phyloP scores from a whole-genome alignment of 1,284 basidiomycete genomes.

The Cutaneotrichosporon dermatis region DNA sequence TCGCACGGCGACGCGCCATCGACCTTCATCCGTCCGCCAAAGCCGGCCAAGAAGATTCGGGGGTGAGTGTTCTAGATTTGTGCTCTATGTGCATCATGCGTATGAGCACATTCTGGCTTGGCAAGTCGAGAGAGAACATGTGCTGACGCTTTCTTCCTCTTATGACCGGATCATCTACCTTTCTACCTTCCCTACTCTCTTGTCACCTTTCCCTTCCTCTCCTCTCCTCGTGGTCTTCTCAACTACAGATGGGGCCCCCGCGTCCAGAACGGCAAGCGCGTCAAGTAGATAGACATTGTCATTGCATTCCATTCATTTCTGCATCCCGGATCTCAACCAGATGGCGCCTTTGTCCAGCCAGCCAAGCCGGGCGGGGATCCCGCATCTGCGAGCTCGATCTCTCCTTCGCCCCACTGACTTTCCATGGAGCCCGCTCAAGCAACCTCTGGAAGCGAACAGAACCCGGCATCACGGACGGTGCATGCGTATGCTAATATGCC shows the following conservation, averaged over 20 bases:
- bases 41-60: conserved; percentile 40
- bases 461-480: too few species aligned
- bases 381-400: too few species aligned
- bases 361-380: too few species aligned
- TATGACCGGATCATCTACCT: neutral
- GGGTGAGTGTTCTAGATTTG: conserved; percentile 30
- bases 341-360: too few species aligned
- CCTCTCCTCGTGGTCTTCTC: neutral
- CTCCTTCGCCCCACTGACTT: too few species aligned
- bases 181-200: neutral
- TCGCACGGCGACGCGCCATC: conserved; percentile 33
- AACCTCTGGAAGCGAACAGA: too few species aligned
- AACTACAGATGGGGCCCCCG: conserved; percentile 31
- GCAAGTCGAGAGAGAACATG: too few species aligned
- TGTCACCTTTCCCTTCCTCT: neutral
- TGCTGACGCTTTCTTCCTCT: neutral
- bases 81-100: neutral
- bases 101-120: too few species aligned
- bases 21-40: conserved; percentile 30
- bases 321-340: too few species aligned
- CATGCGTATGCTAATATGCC: too few species aligned
- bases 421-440: too few species aligned
- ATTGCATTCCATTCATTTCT: neutral
- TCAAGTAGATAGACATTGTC: conserved; percentile 10
- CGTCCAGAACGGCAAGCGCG: conserved; percentile 29